Percentiles rank a stretch among this genome's conserved stretches.
Conservation (phyloP, 176 grass and related monocot genomes). For the Dendrocalamus sinicus region DNA sequence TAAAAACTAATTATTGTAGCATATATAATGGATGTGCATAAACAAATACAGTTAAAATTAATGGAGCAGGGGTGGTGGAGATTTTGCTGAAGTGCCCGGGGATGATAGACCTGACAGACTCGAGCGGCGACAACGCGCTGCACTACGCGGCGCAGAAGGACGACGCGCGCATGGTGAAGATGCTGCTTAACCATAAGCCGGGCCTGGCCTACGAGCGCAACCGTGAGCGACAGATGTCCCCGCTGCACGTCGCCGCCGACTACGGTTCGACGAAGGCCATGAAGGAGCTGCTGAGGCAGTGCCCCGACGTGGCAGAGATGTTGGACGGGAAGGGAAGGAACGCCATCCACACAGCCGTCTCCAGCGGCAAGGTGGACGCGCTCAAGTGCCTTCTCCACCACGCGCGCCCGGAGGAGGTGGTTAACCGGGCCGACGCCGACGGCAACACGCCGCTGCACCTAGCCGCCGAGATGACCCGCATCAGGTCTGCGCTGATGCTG, state of each 20-base stretch:
- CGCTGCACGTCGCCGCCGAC: slow-evolving; percentile 57
- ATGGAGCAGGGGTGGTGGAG: slow-evolving; percentile 55
- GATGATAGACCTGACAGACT: slow-evolving; percentile 40
- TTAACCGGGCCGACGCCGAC: slow-evolving; percentile 40
- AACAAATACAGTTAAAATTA: not conserved
- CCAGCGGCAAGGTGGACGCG: slow-evolving; percentile 43
- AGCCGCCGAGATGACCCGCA: slow-evolving; percentile 39
- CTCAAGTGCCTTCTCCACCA: slow-evolving; percentile 53
- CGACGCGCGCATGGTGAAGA: slow-evolving; percentile 43
- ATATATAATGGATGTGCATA: not conserved
- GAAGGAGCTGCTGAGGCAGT: slow-evolving; percentile 53
- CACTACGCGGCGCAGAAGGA: slow-evolving; percentile 70
- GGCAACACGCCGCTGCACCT: slow-evolving; percentile 71
- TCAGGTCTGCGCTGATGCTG: slow-evolving; percentile 43
- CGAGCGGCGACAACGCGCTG: slow-evolving; percentile 51
- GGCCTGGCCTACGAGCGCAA: slow-evolving; percentile 62
- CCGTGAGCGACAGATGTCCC: not conserved
- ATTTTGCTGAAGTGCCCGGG: slow-evolving; percentile 48
- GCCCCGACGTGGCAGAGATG: slow-evolving; percentile 59
- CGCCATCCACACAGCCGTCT: slow-evolving; percentile 55
- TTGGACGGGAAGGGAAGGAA: slow-evolving; percentile 36
- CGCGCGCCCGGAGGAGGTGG: slow-evolving; percentile 42
- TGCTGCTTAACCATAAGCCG: slow-evolving; percentile 42
- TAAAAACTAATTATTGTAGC: no score
- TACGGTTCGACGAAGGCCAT: slow-evolving; percentile 52